Conservation (phyloP, 2,329 filamentous ascomycete species). For the Ophiostoma sp. region DNA sequence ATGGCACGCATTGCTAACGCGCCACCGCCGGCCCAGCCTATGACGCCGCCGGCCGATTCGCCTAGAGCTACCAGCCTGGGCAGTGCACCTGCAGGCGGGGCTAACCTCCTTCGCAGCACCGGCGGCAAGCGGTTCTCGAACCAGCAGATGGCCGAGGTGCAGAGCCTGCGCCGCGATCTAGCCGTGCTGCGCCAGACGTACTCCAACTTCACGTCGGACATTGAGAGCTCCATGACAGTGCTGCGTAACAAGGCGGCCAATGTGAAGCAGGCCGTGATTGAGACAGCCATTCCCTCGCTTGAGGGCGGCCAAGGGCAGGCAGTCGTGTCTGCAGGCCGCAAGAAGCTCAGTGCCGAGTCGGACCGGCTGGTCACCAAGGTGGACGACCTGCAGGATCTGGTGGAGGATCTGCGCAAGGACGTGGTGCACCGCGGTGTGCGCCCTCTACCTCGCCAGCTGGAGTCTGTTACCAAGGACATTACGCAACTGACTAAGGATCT, state of each 20-base stretch:
- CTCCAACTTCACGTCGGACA: conserved; percentile 80
- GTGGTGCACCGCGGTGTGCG: conserved; percentile 90
- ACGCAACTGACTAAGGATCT: conserved; percentile 74
- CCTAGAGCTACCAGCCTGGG: conserved; percentile 39
- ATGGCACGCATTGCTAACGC: conserved; percentile 56
- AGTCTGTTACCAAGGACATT: conserved; percentile 84
- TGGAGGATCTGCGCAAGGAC: conserved; percentile 95
- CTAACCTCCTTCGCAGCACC: conserved; percentile 10
- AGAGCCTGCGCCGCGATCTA: conserved; percentile 77
- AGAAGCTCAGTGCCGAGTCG: conserved; percentile 77
- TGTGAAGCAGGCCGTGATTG: conserved; percentile 70
- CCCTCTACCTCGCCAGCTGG: conserved; percentile 82
- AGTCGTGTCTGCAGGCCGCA: conserved; percentile 83
- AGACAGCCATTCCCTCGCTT: conserved; percentile 63
- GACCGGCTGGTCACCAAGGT: conserved; percentile 87
- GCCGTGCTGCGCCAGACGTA: conserved; percentile 91
- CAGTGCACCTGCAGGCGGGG: conserved; percentile 14
- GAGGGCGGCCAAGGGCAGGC: conserved; percentile 75
- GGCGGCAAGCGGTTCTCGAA: conserved; percentile 33
- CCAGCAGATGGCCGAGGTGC: conserved; percentile 69
- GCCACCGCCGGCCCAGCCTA: conserved; percentile 33
- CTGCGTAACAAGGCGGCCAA: conserved; percentile 75
- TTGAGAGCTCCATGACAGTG: conserved; percentile 78
- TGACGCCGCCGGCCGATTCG: conserved; percentile 43
- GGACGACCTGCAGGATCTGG: conserved; percentile 92